These are phyloP conservation scores for Blastobotrys parvus DNA, from an alignment of 805 yeast genomes.

Conservation along the genomic window DNA sequence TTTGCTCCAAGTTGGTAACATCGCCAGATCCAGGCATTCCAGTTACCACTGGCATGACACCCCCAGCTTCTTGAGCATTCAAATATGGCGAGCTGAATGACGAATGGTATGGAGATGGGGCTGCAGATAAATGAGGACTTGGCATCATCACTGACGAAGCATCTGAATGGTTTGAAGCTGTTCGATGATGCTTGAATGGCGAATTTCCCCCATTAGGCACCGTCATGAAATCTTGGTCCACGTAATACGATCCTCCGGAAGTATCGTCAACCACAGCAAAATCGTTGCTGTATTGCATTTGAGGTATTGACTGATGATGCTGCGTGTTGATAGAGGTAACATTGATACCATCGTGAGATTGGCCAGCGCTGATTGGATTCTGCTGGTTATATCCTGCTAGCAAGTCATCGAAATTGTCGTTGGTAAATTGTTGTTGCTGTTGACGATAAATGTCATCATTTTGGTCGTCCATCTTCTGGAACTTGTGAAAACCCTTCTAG, in stretches of 20 bases:
- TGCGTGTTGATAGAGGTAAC: no score
- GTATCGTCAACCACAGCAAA: no score
- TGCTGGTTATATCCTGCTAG: background rate
- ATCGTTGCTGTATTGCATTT: no score
- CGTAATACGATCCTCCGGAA: no score
- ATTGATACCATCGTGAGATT: no score
- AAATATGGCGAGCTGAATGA: slow-evolving; percentile 14
- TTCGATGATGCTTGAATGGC: slow-evolving; percentile 1
- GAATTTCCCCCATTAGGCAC: no score
- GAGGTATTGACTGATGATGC: no score
- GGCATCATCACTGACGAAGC: slow-evolving; percentile 7
- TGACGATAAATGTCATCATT: background rate
- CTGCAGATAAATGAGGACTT: slow-evolving; percentile 1
- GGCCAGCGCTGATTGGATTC: no score
- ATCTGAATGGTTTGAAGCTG: slow-evolving; percentile 10
- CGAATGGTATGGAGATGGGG: slow-evolving; percentile 14
- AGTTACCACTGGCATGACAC: background rate
- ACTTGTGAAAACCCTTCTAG: no score
- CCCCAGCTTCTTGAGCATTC: background rate
- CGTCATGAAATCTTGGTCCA: no score
- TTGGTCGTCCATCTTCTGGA: background rate
- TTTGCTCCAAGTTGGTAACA: slow-evolving; percentile 9
- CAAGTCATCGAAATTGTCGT: background rate
- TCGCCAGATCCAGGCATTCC: slow-evolving; percentile 1
- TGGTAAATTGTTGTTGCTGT: no score